Evolutionary conservation across 208 protist genomes (phyloP), one percentile per base, ranked within the genome.

Genomic region (Trypanosoma cruzi): DNA sequence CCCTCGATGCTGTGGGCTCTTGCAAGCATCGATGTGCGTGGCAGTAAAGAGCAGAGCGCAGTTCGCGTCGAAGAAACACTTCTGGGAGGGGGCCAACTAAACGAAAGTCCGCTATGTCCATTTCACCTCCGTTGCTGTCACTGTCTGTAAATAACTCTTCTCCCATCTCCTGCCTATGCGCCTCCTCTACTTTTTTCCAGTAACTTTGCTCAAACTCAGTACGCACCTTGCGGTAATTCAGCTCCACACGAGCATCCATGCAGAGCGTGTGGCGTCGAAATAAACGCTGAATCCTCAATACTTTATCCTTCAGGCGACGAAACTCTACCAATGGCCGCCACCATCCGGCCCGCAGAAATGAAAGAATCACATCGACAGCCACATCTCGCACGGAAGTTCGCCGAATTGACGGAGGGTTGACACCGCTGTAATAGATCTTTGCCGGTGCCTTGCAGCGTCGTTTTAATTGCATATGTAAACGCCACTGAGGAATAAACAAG

Each of bases 201-300:
- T 94, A 94, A 40, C 53, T 50, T 50, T 65, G n/a, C 67, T 91
- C 83, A 18, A 80, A 74, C 24, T 75, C 37, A 2, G 73, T 53
- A 26, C 85, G 81, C 44, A 93, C 29, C 34, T 84, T 78, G 11
- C 70, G 75, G 42, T 73, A 82, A 65, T 94, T 94, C 31, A 94
- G 57, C 63, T 85, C 77, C 46, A 90, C 81, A 20, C 67, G 70
- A 1, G 83, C 85, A 40, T 80, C 69, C 49, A 94, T 46, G 28
- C 52, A 52, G 4, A 24, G 40, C 13, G 36, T 69, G 66, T 88
- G 77, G 14, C 69, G 64, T 1, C 84, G 73, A 55, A 73, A 90
- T 3, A n/a, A n/a, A 6, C 78, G 74, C 75, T 94, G 88, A 26
- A 91, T 80, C 42, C 46, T 59, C 32, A 83, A 63, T 14, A 77